phyloP scores from a whole-genome alignment of 148 eudicot genomes.

The Tetragonia tetragonoides region DNA sequence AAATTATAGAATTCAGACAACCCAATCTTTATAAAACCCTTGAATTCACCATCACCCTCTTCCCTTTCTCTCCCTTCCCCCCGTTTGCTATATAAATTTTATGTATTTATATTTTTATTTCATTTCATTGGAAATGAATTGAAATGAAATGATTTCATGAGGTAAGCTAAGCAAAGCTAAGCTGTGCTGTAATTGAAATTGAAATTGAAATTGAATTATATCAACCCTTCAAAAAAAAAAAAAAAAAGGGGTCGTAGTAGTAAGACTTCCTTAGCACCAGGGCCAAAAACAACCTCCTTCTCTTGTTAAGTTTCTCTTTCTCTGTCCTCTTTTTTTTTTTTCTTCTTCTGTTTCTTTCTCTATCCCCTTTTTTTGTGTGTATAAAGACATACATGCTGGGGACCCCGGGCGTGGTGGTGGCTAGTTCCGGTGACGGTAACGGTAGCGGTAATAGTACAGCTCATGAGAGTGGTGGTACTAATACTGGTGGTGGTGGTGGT shows the following conservation, averaged over 20 bases:
- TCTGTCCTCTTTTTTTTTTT: background rate
- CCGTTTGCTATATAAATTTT: slow-evolving; percentile 3
- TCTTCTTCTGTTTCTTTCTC: slow-evolving; percentile 16
- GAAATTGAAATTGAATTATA: background rate
- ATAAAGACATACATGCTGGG: slow-evolving; percentile 43
- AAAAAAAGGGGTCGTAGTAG: background rate
- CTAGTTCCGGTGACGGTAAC: slow-evolving; percentile 31
- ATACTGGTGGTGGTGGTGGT: slow-evolving; percentile 8
- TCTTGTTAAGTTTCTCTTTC: background rate
- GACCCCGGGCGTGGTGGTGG: slow-evolving; percentile 31
- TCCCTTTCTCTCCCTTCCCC: background rate
- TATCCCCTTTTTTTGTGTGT: background rate
- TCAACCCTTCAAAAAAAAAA: background rate
- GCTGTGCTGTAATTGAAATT: slow-evolving; percentile 32
- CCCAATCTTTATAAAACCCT: slow-evolving; percentile 69
- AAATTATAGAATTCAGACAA: slow-evolving; percentile 27
- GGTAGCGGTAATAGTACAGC: slow-evolving; percentile 17
- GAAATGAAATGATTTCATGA: too few relatives aligned
- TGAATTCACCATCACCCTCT: slow-evolving; percentile 65
- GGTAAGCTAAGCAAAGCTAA: too few relatives aligned
- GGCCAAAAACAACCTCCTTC: too few relatives aligned
- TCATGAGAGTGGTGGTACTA: slow-evolving; percentile 15
- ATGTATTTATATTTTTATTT: background rate
- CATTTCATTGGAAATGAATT: background rate
- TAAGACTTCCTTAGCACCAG: background rate